Evolutionary conservation across 2,329 filamentous ascomycete species (phyloP).

Genomic region (Calonectria montana): DNA sequence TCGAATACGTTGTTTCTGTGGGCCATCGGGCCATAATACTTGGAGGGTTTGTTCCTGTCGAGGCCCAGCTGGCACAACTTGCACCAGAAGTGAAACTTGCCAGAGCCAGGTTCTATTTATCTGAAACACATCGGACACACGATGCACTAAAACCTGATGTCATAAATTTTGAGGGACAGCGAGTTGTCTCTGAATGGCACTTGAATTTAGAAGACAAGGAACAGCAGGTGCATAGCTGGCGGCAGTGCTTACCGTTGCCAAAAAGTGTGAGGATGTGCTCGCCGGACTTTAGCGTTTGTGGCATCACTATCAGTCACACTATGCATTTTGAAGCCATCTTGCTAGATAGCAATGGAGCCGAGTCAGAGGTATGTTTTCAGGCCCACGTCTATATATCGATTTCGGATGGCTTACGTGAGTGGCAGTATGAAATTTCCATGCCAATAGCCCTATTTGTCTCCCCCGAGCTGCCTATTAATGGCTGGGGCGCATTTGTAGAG

Average conservation of each 20-base stretch:
- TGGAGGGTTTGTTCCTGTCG: not conserved
- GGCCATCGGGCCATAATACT: not conserved
- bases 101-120: not conserved
- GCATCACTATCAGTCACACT: not conserved
- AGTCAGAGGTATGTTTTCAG: not conserved
- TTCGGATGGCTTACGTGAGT: not conserved
- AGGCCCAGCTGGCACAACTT: not conserved
- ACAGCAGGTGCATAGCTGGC: not conserved
- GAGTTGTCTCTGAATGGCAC: not conserved
- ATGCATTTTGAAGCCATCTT: not conserved
- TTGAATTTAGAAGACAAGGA: not conserved
- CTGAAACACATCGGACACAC: not conserved
- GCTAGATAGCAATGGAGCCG: not conserved
- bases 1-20: not conserved
- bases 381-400: no score
- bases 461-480: not conserved
- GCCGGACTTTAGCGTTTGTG: not conserved
- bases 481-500: not conserved
- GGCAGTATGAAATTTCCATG: not conserved
- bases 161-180: not conserved
- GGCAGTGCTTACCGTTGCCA: not conserved
- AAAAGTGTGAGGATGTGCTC: slow-evolving; percentile 1
- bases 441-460: not conserved
- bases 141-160: not conserved
- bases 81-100: not conserved